Base-by-base conservation (phyloP, 2,329 filamentous ascomycete species). In the Trichophyton benhamiae region DNA sequence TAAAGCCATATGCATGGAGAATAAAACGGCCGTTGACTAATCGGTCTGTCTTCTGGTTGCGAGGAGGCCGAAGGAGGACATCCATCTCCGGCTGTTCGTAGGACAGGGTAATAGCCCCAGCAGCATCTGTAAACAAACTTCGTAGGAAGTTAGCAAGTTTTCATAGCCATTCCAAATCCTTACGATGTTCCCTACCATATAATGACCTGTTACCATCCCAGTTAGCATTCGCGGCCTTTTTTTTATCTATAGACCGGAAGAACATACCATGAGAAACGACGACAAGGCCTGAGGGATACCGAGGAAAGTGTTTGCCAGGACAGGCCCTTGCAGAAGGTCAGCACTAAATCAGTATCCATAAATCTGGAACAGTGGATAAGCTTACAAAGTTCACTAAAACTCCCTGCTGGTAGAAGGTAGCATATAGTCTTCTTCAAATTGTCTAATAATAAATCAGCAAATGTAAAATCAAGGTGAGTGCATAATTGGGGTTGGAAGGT, bases 41-140 rank as follows among this genome's bases (percentile, higher is more conserved):
- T 0, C 84, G 82, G 68, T 90, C 87, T 59, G 83, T 85, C 68
- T 83, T 85, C 2, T 84, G 80, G 64, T 86, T 82, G 46, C 88
- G 82, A 0, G 87, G 88, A 58, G 80, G 82, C 2, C 87, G 84
- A 30, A 83, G 76, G 7, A 92, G 80, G 0, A 91, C 83, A 66
- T 91, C 87, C 0, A 86, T 85, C 71, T 92, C 88, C 0, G 87
- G 87, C 53, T 84, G 81, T 69, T 92, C 88, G 69, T 89, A 91
- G 0, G 87, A 87, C 6, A 92, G 79, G 1, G 85, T 83, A 0
- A 87, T 88, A 0, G 88, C 86, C 1, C 86, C 86, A 5, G 82
- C 81, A 65, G 86, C 89, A 70, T 92, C 88, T 11, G 88, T 91
- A 72, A 91, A 89, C 70, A 89, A 69, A 80, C 70, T 65, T 66